Evolutionary conservation across 768 basidiomycete species (phyloP).

Genomic region (Suillus alpinus): DNA sequence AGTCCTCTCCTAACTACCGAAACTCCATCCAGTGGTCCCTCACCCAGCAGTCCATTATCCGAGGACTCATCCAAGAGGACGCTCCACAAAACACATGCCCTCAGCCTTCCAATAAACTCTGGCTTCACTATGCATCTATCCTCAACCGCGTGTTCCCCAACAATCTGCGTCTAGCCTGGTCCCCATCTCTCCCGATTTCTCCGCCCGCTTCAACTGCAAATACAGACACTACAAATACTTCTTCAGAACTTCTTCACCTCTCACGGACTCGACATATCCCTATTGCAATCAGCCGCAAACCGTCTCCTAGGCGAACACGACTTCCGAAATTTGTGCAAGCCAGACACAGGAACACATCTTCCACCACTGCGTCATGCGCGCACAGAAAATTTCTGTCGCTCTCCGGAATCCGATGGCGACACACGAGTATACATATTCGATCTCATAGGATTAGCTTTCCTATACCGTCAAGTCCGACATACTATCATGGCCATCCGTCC

Average conservation of each 20-base stretch:
- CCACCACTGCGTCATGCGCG: slow-evolving; percentile 61
- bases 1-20: too few species aligned
- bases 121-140: too few species aligned
- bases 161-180: too few species aligned
- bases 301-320: slow-evolving; percentile 86
- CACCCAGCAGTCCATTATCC: too few species aligned
- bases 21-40: too few species aligned
- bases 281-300: slow-evolving; percentile 73
- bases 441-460: slow-evolving; percentile 81
- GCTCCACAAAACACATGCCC: too few species aligned
- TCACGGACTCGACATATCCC: slow-evolving; percentile 59
- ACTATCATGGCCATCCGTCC: slow-evolving; percentile 83
- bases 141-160: too few species aligned
- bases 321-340: slow-evolving; percentile 92
- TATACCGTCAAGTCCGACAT: slow-evolving; percentile 95
- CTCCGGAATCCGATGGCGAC: slow-evolving; percentile 13
- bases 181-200: slow-evolving; percentile 77
- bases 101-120: too few species aligned
- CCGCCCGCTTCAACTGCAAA: slow-evolving; percentile 83
- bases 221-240: slow-evolving; percentile 98
- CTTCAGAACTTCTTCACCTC: too few species aligned
- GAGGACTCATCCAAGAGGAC: too few species aligned
- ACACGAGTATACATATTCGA: slow-evolving; percentile 62
- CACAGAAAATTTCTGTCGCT: slow-evolving; percentile 57
- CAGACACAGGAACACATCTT: slow-evolving; percentile 90